Evolutionary conservation across 2,329 filamentous ascomycete genomes (phyloP).

Genomic region (Aspergillus sp.): DNA sequence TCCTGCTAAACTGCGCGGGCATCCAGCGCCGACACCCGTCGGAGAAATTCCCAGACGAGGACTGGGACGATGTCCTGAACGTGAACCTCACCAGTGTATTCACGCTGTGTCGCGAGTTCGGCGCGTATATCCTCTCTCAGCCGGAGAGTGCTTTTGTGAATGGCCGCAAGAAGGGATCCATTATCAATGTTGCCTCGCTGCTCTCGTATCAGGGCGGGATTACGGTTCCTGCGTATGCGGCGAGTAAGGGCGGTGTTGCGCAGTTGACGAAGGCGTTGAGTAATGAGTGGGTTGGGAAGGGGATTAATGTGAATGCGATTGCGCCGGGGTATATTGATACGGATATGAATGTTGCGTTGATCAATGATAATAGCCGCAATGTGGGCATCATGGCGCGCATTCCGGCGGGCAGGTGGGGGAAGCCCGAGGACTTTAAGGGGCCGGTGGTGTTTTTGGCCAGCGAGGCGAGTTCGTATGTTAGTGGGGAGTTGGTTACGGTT

Average conservation of each 20-base stretch:
- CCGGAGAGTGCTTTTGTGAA: slow-evolving; percentile 25
- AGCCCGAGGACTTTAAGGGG: slow-evolving; percentile 84
- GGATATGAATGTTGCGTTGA: slow-evolving; percentile 88
- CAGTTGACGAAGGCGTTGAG: slow-evolving; percentile 82
- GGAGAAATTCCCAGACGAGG: slow-evolving; percentile 70
- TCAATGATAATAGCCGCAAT: slow-evolving; percentile 68
- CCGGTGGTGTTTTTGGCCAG: slow-evolving; percentile 75
- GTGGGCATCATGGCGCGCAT: slow-evolving; percentile 76
- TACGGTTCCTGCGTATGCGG: slow-evolving; percentile 84
- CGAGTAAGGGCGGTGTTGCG: slow-evolving; percentile 79
- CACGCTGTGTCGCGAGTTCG: slow-evolving; percentile 36
- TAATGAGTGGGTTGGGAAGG: slow-evolving; percentile 81
- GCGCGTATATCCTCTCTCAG: slow-evolving; percentile 33
- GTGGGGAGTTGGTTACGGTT: slow-evolving; percentile 76
- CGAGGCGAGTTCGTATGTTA: slow-evolving; percentile 75
- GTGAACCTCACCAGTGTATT: slow-evolving; percentile 57
- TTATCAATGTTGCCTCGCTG: slow-evolving; percentile 83
- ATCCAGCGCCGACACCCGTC: slow-evolving; percentile 78
- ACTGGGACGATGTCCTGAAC: slow-evolving; percentile 81
- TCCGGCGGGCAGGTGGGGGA: slow-evolving; percentile 80
- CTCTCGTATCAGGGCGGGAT: slow-evolving; percentile 84
- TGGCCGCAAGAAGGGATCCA: slow-evolving; percentile 29
- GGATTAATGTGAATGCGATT: slow-evolving; percentile 66
- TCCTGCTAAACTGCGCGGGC: slow-evolving; percentile 83
- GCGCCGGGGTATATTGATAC: slow-evolving; percentile 70